These are phyloP conservation scores for Lodderomyces theae DNA, from an alignment of 1,139 yeast genomes.

Conservation along the genomic window DNA sequence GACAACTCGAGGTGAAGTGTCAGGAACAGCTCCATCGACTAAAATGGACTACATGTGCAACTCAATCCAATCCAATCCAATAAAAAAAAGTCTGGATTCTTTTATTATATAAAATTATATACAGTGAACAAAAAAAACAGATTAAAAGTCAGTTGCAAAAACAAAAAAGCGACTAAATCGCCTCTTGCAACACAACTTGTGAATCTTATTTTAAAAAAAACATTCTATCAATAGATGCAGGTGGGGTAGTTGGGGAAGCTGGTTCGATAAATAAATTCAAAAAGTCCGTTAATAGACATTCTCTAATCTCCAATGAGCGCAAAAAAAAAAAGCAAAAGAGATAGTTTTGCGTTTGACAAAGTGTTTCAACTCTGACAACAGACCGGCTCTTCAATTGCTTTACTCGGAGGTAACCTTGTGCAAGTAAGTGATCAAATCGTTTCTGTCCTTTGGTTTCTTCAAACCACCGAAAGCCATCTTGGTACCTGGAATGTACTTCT, in stretches of 20 bases:
- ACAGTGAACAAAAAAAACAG: conserved; percentile 2
- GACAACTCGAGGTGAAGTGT: too few species aligned
- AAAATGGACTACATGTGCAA: too few species aligned
- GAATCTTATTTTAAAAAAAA: not conserved
- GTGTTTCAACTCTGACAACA: too few species aligned
- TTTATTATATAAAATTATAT: conserved; percentile 1
- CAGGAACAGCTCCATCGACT: too few species aligned
- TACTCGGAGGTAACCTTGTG: conserved; percentile 56
- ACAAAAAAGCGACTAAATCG: too few species aligned
- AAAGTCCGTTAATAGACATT: not conserved
- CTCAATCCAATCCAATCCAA: too few species aligned
- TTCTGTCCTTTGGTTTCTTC: conserved; percentile 98
- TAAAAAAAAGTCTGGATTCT: not conserved
- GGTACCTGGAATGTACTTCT: conserved; percentile 99
- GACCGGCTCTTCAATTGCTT: too few species aligned
- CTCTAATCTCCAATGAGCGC: conserved; percentile 3
- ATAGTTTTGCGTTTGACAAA: too few species aligned
- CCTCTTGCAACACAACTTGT: too few species aligned
- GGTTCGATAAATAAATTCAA: conserved; percentile 1
- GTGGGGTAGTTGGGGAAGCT: not conserved
- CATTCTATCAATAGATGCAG: conserved; percentile 2
- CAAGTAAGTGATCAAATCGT: conserved; percentile 91
- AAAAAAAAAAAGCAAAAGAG: not conserved
- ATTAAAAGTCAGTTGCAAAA: not conserved
- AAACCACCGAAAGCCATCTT: conserved; percentile 99